These are phyloP conservation scores for Misopates orontium DNA, from an alignment of 257 asterid species.

Conservation along the genomic window DNA sequence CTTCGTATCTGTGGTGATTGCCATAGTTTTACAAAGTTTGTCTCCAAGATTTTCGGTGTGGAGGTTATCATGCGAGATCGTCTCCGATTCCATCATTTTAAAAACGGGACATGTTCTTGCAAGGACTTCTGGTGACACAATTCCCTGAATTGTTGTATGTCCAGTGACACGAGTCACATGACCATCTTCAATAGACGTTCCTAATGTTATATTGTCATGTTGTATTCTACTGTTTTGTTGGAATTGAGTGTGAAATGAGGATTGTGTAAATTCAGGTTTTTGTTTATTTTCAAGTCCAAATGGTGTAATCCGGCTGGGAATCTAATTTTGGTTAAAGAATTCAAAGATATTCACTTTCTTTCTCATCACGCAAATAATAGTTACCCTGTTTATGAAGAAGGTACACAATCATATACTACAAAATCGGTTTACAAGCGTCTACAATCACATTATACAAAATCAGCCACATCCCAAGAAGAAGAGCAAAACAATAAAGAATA, in stretches of 20 bases:
- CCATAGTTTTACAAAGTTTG: conserved; percentile 51
- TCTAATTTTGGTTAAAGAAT: too few relatives aligned
- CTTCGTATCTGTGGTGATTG: conserved; percentile 67
- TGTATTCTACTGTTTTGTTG: too few relatives aligned
- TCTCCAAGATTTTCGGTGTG: conserved; percentile 45
- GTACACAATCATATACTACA: conserved; percentile 14
- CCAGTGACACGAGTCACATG: too few relatives aligned
- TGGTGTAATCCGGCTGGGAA: too few relatives aligned
- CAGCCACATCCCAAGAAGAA: not conserved
- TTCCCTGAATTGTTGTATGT: too few relatives aligned
- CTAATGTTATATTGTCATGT: too few relatives aligned
- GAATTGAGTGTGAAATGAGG: too few relatives aligned
- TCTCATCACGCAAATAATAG: not conserved
- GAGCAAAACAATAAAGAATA: conserved; percentile 25
- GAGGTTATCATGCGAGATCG: conserved; percentile 80
- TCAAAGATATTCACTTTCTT: too few relatives aligned
- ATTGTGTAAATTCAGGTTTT: too few relatives aligned
- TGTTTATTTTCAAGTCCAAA: too few relatives aligned
- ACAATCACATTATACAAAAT: too few relatives aligned
- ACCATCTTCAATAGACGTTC: too few relatives aligned
- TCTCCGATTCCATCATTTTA: conserved; percentile 66
- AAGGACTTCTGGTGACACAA: conserved; percentile 49
- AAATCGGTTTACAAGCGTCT: conserved; percentile 8
- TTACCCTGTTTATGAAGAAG: not conserved
- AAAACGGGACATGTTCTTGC: conserved; percentile 69